Conservation (phyloP, 2,329 filamentous ascomycete species). For the Dothideomycetidae sp. region DNA sequence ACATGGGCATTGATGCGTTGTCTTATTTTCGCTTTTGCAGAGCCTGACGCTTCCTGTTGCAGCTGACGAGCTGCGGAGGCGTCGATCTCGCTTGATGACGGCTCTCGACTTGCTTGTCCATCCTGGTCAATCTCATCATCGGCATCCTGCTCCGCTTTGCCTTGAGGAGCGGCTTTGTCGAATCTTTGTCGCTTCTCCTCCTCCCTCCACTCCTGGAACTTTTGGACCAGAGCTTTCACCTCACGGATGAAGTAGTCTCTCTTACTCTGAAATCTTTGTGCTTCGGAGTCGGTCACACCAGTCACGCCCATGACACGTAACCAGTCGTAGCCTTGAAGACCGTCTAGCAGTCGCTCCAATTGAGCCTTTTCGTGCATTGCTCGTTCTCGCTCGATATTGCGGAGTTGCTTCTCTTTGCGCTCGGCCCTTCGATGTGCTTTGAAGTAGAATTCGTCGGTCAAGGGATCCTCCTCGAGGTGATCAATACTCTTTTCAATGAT, state of each 20-base stretch:
- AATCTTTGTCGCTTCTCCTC: slow-evolving; percentile 74
- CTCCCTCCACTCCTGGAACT: slow-evolving; percentile 76
- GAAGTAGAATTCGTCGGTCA: slow-evolving; percentile 42
- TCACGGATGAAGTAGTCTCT: slow-evolving; percentile 73
- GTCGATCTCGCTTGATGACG: slow-evolving; percentile 56
- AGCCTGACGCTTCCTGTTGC: slow-evolving; percentile 41
- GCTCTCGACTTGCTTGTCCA: slow-evolving; percentile 30
- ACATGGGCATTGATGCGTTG: slow-evolving; percentile 17
- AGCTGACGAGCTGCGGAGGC: slow-evolving; percentile 60
- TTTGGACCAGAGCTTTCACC: slow-evolving; percentile 67
- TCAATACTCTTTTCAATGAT: slow-evolving; percentile 23
- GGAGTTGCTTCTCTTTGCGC: slow-evolving; percentile 51
- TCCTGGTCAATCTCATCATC: slow-evolving; percentile 30
- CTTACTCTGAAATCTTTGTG: slow-evolving; percentile 75
- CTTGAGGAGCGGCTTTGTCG: slow-evolving; percentile 53
- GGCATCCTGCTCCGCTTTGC: slow-evolving; percentile 35
- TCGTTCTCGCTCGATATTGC: slow-evolving; percentile 52
- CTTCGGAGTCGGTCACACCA: slow-evolving; percentile 68
- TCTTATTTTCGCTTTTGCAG: slow-evolving; percentile 7
- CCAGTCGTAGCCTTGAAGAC: slow-evolving; percentile 85
- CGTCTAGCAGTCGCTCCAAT: slow-evolving; percentile 57
- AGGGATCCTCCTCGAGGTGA: slow-evolving; percentile 35
- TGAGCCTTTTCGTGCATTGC: slow-evolving; percentile 53
- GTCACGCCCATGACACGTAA: slow-evolving; percentile 80
- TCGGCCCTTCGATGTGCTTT: slow-evolving; percentile 47